These are phyloP conservation scores for Phytophthora cactorum DNA, from an alignment of 352 stramenopile genomes.

Conservation along the genomic window DNA sequence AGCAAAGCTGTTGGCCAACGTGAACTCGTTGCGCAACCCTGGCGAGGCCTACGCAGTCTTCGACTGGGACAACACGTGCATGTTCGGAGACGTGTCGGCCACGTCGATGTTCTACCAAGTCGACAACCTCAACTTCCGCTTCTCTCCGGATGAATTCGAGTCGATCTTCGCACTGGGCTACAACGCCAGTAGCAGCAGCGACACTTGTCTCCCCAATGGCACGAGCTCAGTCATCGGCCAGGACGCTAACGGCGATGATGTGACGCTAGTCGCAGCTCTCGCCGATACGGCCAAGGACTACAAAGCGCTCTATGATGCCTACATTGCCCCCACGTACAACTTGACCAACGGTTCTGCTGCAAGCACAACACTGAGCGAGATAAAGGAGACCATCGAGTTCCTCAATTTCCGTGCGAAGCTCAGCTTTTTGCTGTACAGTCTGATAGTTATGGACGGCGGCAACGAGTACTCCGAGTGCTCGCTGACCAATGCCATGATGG, in stretches of 20 bases:
- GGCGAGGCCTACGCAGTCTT: constrained; percentile 54
- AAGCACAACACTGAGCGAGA: constrained; percentile 24
- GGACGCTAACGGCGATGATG: constrained; percentile 37
- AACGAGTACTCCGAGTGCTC: constrained; percentile 42
- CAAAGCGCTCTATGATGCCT: constrained; percentile 50
- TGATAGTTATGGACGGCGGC: constrained; percentile 40
- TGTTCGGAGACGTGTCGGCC: constrained; percentile 58
- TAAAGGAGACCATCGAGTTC: constrained; percentile 44
- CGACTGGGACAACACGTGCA: constrained; percentile 68
- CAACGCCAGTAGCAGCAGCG: constrained; percentile 35
- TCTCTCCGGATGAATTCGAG: constrained; percentile 45
- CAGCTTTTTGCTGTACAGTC: constrained; percentile 42
- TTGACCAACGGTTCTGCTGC: constrained; percentile 24
- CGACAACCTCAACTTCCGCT: constrained; percentile 50
- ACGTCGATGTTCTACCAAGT: constrained; percentile 58
- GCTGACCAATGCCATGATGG: constrained; percentile 45
- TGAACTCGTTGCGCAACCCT: constrained; percentile 28
- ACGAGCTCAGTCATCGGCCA: constrained; percentile 42
- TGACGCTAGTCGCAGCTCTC: constrained; percentile 40
- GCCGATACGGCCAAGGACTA: constrained; percentile 36
- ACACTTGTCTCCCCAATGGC: constrained; percentile 46
- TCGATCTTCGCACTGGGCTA: constrained; percentile 51
- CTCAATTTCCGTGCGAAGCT: constrained; percentile 61
- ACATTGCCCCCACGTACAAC: constrained; percentile 54
- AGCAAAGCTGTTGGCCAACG: constrained; percentile 34